Evolutionary conservation across 306 rosid genomes (phyloP), one percentile per base, ranked within the genome.

Genomic region (Lotus japonicus): DNA sequence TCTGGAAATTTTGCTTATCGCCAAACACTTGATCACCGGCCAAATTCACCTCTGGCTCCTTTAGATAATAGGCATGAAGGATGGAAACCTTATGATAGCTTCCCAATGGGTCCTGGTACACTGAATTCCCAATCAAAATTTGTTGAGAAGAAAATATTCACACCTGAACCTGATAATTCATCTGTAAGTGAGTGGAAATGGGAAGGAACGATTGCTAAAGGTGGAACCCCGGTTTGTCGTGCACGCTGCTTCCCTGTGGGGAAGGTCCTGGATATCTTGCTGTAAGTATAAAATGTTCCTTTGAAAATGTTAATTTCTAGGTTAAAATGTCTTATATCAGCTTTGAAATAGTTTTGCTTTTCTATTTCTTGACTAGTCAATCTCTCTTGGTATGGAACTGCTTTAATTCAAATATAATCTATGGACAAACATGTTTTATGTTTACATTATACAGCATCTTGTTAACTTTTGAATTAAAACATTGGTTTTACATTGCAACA

Each of bases 231-330:
- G 70, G 82, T 94, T 60, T 88, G 99, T 78, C 95, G 88, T 65
- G 99, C 99, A 46, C 99, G 92, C 61, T 90, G 99, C 84, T 94
- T 94, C 79, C 99, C 97, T 49, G 96, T 94, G 54, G 99, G 96
- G 53, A 90, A 90, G 81, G 79, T 82, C 75, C 81, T 94, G 49
- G 99, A 90, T 79, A 82, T 85, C 10, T 58, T 69, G 70, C 62
- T 94, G 99, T 94, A 87, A 88, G 99, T 90, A 73, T 59, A 57
- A 14, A 52, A 68, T 64, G 21, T 73, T 59, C 70, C 17, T 42
- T 58, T 58, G 18, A 68, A 26, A 66, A 59, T 39, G 5, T 16
- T 4, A 64, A 12, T 54, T 65, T 39, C 23, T 44, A 36, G 23
- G 17, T 67, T 26, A 71, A 48, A 55, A 66, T 53, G 15, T 11